Percentiles rank a stretch among this genome's conserved stretches.
These are phyloP conservation scores for Fulvia fulva DNA, from an alignment of 2,329 filamentous ascomycete genomes.

Conservation along the genomic window DNA sequence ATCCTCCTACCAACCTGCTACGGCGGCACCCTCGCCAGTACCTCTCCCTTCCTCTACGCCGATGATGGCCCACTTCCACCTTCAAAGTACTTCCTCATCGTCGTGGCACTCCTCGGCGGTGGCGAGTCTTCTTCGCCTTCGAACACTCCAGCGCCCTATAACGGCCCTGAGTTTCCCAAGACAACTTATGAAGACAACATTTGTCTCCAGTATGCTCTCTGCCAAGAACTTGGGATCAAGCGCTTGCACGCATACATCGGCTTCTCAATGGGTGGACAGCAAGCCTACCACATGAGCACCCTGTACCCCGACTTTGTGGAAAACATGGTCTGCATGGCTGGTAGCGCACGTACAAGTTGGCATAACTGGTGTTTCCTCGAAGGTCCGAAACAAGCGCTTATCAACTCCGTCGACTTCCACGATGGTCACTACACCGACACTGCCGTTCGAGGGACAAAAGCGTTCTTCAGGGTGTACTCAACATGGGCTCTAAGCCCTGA, in stretches of 20 bases:
- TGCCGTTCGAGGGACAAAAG: conserved; percentile 34
- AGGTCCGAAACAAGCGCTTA: conserved; percentile 48
- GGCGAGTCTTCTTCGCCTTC: conserved; percentile 54
- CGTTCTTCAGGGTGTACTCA: conserved; percentile 37
- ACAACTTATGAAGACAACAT: conserved; percentile 51
- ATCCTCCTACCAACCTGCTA: conserved; percentile 55
- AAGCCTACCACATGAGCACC: conserved; percentile 51
- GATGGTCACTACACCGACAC: conserved; percentile 30
- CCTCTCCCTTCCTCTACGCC: conserved; percentile 44
- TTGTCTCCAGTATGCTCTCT: conserved; percentile 46
- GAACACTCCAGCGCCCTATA: conserved; percentile 37
- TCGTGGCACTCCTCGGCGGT: conserved; percentile 52
- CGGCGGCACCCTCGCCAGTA: conserved; percentile 49
- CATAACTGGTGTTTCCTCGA: conserved; percentile 57
- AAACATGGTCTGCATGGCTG: conserved; percentile 48
- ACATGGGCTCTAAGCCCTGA: conserved; percentile 40
- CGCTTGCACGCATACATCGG: conserved; percentile 49
- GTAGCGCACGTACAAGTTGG: conserved; percentile 47
- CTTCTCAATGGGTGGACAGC: conserved; percentile 56
- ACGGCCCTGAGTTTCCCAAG: conserved; percentile 41
- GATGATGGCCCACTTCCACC: conserved; percentile 43
- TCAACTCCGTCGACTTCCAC: conserved; percentile 42
- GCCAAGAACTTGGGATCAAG: conserved; percentile 40
- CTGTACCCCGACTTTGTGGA: conserved; percentile 49
- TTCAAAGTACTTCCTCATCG: conserved; percentile 46